phyloP scores from a whole-genome alignment of 148 eudicot species.

The Pouteria glomerata region DNA sequence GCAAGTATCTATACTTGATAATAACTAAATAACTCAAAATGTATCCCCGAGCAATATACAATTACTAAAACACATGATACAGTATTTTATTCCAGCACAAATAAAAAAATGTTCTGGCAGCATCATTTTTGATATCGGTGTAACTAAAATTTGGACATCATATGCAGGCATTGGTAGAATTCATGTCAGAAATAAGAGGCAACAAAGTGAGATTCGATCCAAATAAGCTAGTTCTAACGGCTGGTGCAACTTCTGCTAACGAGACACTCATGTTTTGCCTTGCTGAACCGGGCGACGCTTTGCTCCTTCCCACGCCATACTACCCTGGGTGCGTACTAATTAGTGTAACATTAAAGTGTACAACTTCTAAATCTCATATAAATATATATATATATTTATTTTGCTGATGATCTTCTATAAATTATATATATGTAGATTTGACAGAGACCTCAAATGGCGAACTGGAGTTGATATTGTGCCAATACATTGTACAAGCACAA shows the following conservation, averaged over 20 bases:
- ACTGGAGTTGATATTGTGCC: slow-evolving; percentile 67
- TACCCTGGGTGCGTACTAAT: slow-evolving; percentile 80
- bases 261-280: slow-evolving; percentile 76
- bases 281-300: slow-evolving; percentile 67
- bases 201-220: slow-evolving; percentile 59
- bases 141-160: background rate
- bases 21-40: too few species aligned
- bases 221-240: slow-evolving; percentile 55
- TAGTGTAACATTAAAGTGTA: too few species aligned
- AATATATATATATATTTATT: background rate
- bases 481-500: slow-evolving; percentile 50
- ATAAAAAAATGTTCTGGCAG: too few species aligned
- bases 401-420: background rate
- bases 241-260: slow-evolving; percentile 78
- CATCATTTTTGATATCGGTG: too few species aligned
- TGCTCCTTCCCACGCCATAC: slow-evolving; percentile 69
- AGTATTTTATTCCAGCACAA: background rate
- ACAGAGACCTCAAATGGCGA: slow-evolving; percentile 72
- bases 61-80: too few species aligned
- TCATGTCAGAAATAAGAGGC: slow-evolving; percentile 61
- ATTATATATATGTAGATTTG: slow-evolving; percentile 39
- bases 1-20: slow-evolving; percentile 21
- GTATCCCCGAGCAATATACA: too few species aligned
- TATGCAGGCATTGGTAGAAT: slow-evolving; percentile 54
- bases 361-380: too few species aligned